Conservation (phyloP, 345 rosid genomes). For the Citropsis articulata region DNA sequence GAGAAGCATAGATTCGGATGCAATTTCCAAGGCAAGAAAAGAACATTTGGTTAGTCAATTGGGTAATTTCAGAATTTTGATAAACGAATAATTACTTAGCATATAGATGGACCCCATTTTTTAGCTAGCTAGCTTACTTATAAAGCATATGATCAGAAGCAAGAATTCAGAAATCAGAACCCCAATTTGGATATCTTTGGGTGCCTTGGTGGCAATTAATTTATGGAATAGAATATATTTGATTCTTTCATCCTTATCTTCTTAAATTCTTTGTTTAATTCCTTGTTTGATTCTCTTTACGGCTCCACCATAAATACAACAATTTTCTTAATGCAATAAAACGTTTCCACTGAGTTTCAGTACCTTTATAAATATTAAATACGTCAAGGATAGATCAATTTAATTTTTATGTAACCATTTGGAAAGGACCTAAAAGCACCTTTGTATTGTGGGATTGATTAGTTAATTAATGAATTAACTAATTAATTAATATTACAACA, state of each 20-base stretch:
- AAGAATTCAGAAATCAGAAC: slow-evolving; percentile 3
- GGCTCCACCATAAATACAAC: slow-evolving; percentile 13
- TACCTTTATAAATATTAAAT: slow-evolving; percentile 1
- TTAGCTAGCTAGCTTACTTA: slow-evolving; percentile 16
- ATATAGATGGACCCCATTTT: slow-evolving; percentile 7
- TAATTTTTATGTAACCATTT: background rate
- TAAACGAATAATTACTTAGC: background rate
- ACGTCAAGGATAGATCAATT: background rate
- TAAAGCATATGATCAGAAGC: slow-evolving; percentile 17
- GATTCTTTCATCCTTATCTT: slow-evolving; percentile 21
- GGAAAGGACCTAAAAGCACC: background rate
- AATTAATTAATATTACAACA: background rate
- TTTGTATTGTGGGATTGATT: background rate
- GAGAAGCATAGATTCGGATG: slow-evolving; percentile 25
- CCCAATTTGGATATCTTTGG: slow-evolving; percentile 17
- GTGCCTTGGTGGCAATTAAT: slow-evolving; percentile 12
- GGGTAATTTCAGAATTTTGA: slow-evolving; percentile 2
- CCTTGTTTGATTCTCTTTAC: slow-evolving; percentile 16
- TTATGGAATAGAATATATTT: slow-evolving; percentile 11
- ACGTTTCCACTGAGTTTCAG: slow-evolving; percentile 8
- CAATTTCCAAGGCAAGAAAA: slow-evolving; percentile 38
- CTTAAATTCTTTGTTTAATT: slow-evolving; percentile 21
- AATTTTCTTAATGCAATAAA: slow-evolving; percentile 14
- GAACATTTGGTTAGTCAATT: slow-evolving; percentile 12
- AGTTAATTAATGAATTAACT: too few species aligned